Base-by-base conservation (phyloP, 345 rosid species). In the Toxicodendron radicans region DNA sequence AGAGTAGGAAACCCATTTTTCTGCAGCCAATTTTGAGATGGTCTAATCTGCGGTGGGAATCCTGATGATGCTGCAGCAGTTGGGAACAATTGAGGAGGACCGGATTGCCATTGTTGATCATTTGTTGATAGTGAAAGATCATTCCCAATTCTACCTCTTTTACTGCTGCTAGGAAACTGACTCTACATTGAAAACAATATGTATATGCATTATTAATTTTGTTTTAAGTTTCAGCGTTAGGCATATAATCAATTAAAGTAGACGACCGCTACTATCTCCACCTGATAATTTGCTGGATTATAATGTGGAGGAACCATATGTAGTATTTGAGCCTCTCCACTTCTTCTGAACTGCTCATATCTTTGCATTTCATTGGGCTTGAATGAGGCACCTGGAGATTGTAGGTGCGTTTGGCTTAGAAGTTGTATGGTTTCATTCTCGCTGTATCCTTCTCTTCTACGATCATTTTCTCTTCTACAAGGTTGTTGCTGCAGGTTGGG, bases 41-140 rank as follows among this genome's bases (percentile, higher is more conserved):
- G 71, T 79, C 83, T 80, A 65, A 61, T 83, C 80, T 85, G 94
- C 68, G 83, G 87, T 48, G 91, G 90, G 99, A 91, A 95, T 95
- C 99, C 97, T 92, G 99, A 95, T 92, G 99, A 95, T 95, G 97
- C 98, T 89, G 99, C 99, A 89, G 97, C 98, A 90, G 79, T 87
- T 81, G 94, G 83, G 85, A 82, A 83, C 77, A 82, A 64, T 72
- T 83, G 91, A 46, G 81, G 82, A 73, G 82, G 81, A 74, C 89
- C 88, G 3, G 84, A 65, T 76, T 87, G 87, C 87, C 84, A 82
- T 67, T 83, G 85, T 24, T 79, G 79, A 51, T 76, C 86, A 30
- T 17, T 59, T 30, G 82, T 75, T 20, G 89, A 84, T 41, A 88
- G 76, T 1, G 95, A 83, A 18, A 92, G 91, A 70, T 90, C 94